Conservation (phyloP, 352 stramenopile species). For the Phytopythium helicoides region DNA sequence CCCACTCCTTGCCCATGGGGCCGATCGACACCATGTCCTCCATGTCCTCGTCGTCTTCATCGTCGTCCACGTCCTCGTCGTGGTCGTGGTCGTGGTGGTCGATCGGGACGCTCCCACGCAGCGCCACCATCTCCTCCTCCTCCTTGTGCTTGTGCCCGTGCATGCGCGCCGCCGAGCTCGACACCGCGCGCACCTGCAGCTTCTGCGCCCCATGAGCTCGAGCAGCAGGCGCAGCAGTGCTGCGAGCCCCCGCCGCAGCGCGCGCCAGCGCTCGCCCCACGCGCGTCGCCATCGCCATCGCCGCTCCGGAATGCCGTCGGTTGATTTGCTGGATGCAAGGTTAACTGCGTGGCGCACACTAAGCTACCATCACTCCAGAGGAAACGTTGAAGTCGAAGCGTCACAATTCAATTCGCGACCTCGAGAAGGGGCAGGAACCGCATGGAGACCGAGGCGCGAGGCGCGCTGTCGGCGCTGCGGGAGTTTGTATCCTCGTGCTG, state of each 20-base stretch:
- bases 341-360: neutral
- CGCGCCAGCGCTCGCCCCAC: slow-evolving; percentile 9
- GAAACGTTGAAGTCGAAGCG: slow-evolving; percentile 1
- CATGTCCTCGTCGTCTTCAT: slow-evolving; percentile 86
- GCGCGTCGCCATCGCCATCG: slow-evolving; percentile 17
- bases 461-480: slow-evolving; percentile 24
- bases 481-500: slow-evolving; percentile 24
- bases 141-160: slow-evolving; percentile 20
- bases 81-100: slow-evolving; percentile 21
- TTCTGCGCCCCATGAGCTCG: neutral
- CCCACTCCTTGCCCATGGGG: slow-evolving; percentile 90
- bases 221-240: slow-evolving; percentile 2
- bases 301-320: neutral
- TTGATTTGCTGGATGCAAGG: neutral
- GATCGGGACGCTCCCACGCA: slow-evolving; percentile 19
- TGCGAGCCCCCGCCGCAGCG: neutral
- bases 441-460: neutral
- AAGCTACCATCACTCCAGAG: neutral
- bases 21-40: slow-evolving; percentile 94
- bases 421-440: slow-evolving; percentile 23
- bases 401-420: slow-evolving; percentile 4
- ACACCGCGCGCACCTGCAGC: slow-evolving; percentile 20
- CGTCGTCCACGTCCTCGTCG: slow-evolving; percentile 31
- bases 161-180: slow-evolving; percentile 17
- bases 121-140: slow-evolving; percentile 35